These are phyloP conservation scores for Malus hybrid DNA, from an alignment of 331 rosid species.

Conservation along the genomic window DNA sequence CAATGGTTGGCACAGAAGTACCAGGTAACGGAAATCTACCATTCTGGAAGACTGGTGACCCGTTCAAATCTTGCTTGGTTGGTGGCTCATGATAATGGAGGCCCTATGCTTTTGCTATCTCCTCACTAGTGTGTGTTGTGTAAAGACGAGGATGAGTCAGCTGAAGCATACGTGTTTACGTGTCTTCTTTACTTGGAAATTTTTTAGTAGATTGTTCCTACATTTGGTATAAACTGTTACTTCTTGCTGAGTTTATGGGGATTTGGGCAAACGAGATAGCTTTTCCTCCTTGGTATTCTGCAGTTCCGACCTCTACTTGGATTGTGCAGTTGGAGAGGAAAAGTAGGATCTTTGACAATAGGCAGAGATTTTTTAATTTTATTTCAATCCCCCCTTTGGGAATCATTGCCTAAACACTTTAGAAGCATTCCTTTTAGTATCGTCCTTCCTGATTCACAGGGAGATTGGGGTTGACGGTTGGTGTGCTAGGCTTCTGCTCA, in stretches of 20 bases:
- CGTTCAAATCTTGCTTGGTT: not conserved
- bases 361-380: not conserved
- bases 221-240: not conserved
- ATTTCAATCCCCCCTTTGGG: too few relatives aligned
- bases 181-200: not conserved
- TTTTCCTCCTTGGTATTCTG: not conserved
- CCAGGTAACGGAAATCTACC: not conserved
- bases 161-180: not conserved
- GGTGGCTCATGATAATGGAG: not conserved
- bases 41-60: not conserved
- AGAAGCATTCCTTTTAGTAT: too few relatives aligned
- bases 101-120: not conserved
- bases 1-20: not conserved
- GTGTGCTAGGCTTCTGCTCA: not conserved
- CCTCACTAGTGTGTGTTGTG: not conserved
- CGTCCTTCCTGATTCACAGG: too few relatives aligned
- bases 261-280: not conserved
- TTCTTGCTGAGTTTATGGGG: not conserved
- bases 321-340: not conserved
- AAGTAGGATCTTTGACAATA: not conserved
- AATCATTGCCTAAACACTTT: too few relatives aligned
- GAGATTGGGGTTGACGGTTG: not conserved
- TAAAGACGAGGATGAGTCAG: not conserved
- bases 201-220: not conserved
- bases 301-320: not conserved